These are phyloP conservation scores for Dichotomopilus funicola DNA, from an alignment of 2,329 filamentous ascomycete genomes.

Conservation along the genomic window DNA sequence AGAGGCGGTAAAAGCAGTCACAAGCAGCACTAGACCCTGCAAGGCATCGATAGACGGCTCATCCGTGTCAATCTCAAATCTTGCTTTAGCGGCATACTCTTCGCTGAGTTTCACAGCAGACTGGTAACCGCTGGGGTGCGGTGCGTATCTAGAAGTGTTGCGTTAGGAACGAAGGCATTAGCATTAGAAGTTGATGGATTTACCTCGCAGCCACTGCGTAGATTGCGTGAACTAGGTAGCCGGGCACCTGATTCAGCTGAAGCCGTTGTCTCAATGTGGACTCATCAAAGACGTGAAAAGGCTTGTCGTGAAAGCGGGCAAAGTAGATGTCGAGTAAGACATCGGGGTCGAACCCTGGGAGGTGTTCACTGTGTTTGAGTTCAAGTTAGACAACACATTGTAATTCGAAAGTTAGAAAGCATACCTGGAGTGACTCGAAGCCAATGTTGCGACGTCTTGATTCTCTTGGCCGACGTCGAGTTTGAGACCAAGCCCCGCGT, in stretches of 20 bases:
- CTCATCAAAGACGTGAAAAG: conserved; percentile 77
- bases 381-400: not conserved
- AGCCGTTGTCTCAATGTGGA: conserved; percentile 64
- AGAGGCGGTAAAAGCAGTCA: conserved; percentile 67
- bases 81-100: conserved; percentile 64
- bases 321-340: conserved; percentile 74
- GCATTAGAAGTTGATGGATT: conserved; percentile 5
- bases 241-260: conserved; percentile 59
- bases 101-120: conserved; percentile 62
- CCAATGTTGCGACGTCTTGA: conserved; percentile 37
- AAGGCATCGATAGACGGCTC: conserved; percentile 73
- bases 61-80: conserved; percentile 67
- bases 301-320: conserved; percentile 69
- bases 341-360: conserved; percentile 48
- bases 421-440: conserved; percentile 36
- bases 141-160: conserved; percentile 54
- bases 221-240: conserved; percentile 49
- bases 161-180: conserved; percentile 15
- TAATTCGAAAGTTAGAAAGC: not conserved
- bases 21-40: conserved; percentile 68
- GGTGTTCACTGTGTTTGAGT: conserved; percentile 35
- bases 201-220: conserved; percentile 59
- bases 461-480: conserved; percentile 30
- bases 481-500: conserved; percentile 29
- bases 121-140: conserved; percentile 60